Percentiles rank a stretch among this genome's conserved stretches.
phyloP scores from a whole-genome alignment of 2,329 filamentous ascomycete genomes.

The Colletotrichum melonis region DNA sequence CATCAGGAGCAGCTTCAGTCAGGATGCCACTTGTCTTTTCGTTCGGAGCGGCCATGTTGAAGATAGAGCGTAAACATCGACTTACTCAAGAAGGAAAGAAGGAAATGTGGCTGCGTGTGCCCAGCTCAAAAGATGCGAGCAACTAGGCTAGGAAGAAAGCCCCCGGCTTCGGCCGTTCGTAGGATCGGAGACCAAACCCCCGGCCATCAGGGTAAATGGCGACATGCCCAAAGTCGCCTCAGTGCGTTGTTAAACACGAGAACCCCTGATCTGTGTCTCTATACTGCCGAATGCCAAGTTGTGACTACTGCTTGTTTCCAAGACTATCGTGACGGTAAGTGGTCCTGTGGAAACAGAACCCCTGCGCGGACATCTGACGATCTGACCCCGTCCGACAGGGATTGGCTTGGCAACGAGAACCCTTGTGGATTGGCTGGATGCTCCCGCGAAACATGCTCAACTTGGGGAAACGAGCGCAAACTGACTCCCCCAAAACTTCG shows the following conservation, averaged over 20 bases:
- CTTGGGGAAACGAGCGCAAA: slow-evolving; percentile 25
- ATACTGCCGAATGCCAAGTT: slow-evolving; percentile 13
- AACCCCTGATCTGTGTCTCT: not conserved
- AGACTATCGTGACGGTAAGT: not conserved
- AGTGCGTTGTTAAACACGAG: not conserved
- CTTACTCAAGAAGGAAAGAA: not conserved
- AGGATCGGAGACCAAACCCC: slow-evolving; percentile 3
- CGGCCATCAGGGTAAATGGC: slow-evolving; percentile 4
- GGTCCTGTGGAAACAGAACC: not conserved
- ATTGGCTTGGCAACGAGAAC: slow-evolving; percentile 18
- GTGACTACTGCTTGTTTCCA: not conserved
- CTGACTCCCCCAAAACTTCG: slow-evolving; percentile 1
- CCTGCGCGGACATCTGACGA: not conserved
- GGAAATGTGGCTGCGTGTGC: not conserved
- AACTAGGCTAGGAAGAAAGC: not conserved
- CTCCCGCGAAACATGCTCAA: slow-evolving; percentile 16
- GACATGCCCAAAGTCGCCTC: not conserved
- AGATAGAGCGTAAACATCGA: too few species aligned
- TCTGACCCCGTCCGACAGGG: slow-evolving; percentile 17
- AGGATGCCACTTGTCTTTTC: slow-evolving; percentile 4
- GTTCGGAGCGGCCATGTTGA: not conserved
- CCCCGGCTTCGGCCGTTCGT: not conserved
- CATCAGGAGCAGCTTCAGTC: not conserved
- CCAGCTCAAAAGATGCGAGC: not conserved
- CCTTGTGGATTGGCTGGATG: slow-evolving; percentile 15